A percentile compares a stretch with the other conserved stretches of the same genome.
These are phyloP conservation scores for Metarhizium album DNA, from an alignment of 2,329 filamentous ascomycete species.

Conservation along the genomic window DNA sequence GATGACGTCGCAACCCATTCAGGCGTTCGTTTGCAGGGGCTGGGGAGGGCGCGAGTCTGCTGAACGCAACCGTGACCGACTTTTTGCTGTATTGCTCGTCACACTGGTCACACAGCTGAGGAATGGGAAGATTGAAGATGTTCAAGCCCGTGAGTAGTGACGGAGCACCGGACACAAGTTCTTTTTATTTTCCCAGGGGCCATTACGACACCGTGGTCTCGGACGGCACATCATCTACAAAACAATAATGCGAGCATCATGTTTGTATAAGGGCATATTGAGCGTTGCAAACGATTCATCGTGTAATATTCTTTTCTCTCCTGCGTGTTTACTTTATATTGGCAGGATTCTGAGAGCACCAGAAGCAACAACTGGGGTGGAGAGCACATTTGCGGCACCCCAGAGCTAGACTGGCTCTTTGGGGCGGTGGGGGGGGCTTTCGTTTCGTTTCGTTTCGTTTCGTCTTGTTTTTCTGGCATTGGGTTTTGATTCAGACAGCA, in stretches of 20 bases:
- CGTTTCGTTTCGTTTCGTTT: too few species aligned
- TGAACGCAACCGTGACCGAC: neutral
- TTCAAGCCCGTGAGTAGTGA: neutral
- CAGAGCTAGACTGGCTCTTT: neutral
- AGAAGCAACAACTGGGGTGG: constrained; percentile 1
- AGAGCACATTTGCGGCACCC: neutral
- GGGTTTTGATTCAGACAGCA: constrained; percentile 1
- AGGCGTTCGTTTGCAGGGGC: neutral
- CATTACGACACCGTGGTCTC: neutral
- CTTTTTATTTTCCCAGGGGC: neutral
- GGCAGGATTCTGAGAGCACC: neutral
- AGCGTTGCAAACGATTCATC: constrained; percentile 6
- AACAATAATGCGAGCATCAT: constrained; percentile 7
- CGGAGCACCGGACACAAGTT: neutral
- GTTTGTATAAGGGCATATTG: constrained; percentile 13
- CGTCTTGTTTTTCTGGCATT: neutral
- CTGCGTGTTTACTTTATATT: neutral
- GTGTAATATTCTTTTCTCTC: neutral
- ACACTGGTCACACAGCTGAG: too few species aligned
- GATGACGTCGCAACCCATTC: neutral
- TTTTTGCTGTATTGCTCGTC: neutral
- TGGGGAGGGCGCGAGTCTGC: neutral
- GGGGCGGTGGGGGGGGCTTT: too few species aligned
- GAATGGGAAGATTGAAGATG: neutral
- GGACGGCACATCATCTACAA: neutral